Base-by-base conservation (phyloP, 2,329 filamentous ascomycete species). In the Verruconis gallopava region DNA sequence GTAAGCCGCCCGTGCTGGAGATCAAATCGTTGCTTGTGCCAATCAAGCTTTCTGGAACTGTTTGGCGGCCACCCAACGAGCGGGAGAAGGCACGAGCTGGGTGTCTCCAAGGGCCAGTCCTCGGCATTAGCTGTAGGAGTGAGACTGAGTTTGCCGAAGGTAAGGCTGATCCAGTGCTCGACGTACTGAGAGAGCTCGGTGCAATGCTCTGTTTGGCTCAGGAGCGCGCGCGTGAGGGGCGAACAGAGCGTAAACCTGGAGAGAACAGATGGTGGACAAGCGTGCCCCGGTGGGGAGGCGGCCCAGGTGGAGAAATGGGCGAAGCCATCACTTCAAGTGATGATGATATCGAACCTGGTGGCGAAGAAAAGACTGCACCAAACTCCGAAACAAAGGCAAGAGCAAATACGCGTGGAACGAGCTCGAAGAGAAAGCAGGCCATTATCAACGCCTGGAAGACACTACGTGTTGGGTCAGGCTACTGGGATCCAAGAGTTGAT, bases 181-280 rank as follows among this genome's bases (percentile, higher is more conserved):
- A 79, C 51, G 48, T 71, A 5, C 62, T 75, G 46, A 65, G 73
- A 42, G 75, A 79, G 50, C 56, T 76, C 3, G 73, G 71, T 4
- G 69, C 65, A 2, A 59, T 77, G 55, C 57, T 79, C 12, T 60
- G 74, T 15, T 53, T 76, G 2, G 75, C 75, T 1, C 73, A 79
- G 53, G 73, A 79, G 53, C 65, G 75, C 28, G 64, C 64, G n/a
- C 63, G 74, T 40, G 66, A 78, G 50, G 73, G 72, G 1, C 62
- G 58, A 41, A 51, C 51, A 2, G 71, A 75, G 49, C 53, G 56
- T 38, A 64, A 57, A 40, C 64, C 70, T 3, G 71, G 72, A 1
- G 67, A 73, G 48, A 71, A 69, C 3, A 66, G 73, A 50, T 79
- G 75, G 75, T 79, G 72, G 72, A 71, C 72, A 2, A 66, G 59